A percentile compares a stretch with the other conserved stretches of the same genome.
Evolutionary conservation across 306 rosid species (phyloP).

Genomic region (Trichosanthes cucumerina): DNA sequence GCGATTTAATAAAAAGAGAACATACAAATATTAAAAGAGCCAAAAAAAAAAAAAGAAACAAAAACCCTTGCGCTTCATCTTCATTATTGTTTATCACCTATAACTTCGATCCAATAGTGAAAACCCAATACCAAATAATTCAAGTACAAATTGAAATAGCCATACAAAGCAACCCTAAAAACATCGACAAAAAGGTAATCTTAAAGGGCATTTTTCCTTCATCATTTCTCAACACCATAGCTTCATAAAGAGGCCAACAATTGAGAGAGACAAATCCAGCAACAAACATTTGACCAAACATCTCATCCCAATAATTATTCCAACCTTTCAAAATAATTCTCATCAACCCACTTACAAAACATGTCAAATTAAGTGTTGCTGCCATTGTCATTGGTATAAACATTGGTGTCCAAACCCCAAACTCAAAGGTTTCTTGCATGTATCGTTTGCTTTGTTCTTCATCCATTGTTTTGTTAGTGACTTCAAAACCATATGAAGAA

Average conservation of each 20-base stretch:
- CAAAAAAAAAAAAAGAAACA: no score
- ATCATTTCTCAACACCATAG: not conserved
- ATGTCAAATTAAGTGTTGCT: not conserved
- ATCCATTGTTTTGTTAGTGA: not conserved
- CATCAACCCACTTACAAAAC: not conserved
- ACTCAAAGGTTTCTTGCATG: not conserved
- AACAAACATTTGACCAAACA: not conserved
- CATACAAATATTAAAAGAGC: no score
- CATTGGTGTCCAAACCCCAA: not conserved
- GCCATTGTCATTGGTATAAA: not conserved
- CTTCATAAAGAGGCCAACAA: not conserved
- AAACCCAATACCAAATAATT: no score
- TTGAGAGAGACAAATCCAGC: not conserved
- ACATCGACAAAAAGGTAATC: not conserved
- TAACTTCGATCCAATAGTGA: no score
- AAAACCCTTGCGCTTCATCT: no score
- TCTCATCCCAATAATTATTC: not conserved
- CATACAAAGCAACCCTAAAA: not conserved
- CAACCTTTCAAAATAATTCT: not conserved
- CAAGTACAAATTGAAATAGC: no score
- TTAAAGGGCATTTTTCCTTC: not conserved
- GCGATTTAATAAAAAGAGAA: no score
- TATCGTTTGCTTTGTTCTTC: not conserved
- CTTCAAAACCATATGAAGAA: not conserved
- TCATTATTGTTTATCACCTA: no score